Conservation (phyloP, 805 yeast species). For the Danielia oregonensis region DNA sequence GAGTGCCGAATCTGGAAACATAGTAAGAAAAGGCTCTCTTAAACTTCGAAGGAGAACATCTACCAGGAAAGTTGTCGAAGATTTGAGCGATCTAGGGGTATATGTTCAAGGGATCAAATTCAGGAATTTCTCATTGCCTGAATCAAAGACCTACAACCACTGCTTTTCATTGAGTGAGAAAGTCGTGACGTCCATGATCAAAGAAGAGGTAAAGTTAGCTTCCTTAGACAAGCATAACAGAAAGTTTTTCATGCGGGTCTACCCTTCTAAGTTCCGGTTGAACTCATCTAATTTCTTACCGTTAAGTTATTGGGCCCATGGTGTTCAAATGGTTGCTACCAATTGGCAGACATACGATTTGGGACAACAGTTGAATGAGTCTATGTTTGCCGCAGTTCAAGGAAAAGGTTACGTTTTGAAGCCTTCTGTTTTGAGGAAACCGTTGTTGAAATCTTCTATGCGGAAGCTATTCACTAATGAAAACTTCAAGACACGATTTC, state of each 20-base stretch:
- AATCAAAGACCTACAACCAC: slow-evolving; percentile 75
- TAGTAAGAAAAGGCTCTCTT: slow-evolving; percentile 16
- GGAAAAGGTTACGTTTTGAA: slow-evolving; percentile 77
- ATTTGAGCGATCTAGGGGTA: slow-evolving; percentile 60
- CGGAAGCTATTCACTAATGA: not conserved
- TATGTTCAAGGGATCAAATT: slow-evolving; percentile 75
- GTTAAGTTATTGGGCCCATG: slow-evolving; percentile 72
- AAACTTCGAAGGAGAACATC: slow-evolving; percentile 21
- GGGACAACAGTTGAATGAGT: slow-evolving; percentile 85
- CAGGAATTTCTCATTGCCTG: slow-evolving; percentile 79
- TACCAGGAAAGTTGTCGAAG: slow-evolving; percentile 27
- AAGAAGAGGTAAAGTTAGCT: slow-evolving; percentile 51
- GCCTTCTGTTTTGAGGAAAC: slow-evolving; percentile 48
- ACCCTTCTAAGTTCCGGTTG: slow-evolving; percentile 78
- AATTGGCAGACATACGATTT: slow-evolving; percentile 93
- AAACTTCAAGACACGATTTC: slow-evolving; percentile 12
- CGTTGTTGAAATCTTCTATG: slow-evolving; percentile 23
- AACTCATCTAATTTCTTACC: slow-evolving; percentile 83
- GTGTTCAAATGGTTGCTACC: slow-evolving; percentile 93
- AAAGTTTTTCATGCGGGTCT: slow-evolving; percentile 71
- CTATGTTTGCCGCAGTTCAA: slow-evolving; percentile 63
- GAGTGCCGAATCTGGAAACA: slow-evolving; percentile 21
- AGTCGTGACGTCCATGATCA: slow-evolving; percentile 55
- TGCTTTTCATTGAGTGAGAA: slow-evolving; percentile 86
- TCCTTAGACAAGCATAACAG: slow-evolving; percentile 76